Evolutionary conservation across 1,139 yeast genomes (phyloP).

Genomic region (Arxiozyma bovina): DNA sequence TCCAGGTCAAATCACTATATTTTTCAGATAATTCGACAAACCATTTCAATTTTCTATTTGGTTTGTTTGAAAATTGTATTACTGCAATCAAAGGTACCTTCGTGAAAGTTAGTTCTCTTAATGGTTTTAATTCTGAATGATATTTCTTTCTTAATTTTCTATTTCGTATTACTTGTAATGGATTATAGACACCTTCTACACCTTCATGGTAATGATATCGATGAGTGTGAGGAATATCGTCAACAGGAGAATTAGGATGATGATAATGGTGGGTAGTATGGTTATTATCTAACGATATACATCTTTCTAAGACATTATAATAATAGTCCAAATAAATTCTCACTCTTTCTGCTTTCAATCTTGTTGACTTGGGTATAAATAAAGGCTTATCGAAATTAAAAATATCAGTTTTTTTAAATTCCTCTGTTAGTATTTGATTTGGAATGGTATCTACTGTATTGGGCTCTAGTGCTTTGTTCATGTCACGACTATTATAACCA

Average conservation of each 20-base stretch:
- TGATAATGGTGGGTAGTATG: background rate
- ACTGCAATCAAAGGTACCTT: slow-evolving; percentile 27
- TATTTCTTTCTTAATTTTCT: slow-evolving; percentile 46
- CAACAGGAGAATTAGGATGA: background rate
- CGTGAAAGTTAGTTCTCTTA: slow-evolving; percentile 21
- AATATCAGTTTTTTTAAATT: background rate
- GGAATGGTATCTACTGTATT: background rate
- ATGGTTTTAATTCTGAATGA: slow-evolving; percentile 24
- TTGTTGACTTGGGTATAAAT: slow-evolving; percentile 11
- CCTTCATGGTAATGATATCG: slow-evolving; percentile 23
- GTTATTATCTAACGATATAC: slow-evolving; percentile 12
- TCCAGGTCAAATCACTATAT: slow-evolving; percentile 56
- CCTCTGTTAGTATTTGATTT: background rate
- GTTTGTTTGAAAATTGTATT: slow-evolving; percentile 23
- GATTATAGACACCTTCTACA: slow-evolving; percentile 68
- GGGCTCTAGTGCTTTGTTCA: background rate
- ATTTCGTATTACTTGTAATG: slow-evolving; percentile 70
- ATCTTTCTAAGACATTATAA: slow-evolving; percentile 24
- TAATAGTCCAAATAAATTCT: slow-evolving; percentile 28
- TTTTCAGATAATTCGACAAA: slow-evolving; percentile 58
- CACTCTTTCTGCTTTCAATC: slow-evolving; percentile 27
- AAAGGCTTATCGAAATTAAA: background rate
- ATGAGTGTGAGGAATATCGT: background rate
- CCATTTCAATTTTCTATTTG: slow-evolving; percentile 39
- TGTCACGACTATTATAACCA: background rate